Conservation (phyloP, 164 flowering plant genomes). For the Protea cynaroides region DNA sequence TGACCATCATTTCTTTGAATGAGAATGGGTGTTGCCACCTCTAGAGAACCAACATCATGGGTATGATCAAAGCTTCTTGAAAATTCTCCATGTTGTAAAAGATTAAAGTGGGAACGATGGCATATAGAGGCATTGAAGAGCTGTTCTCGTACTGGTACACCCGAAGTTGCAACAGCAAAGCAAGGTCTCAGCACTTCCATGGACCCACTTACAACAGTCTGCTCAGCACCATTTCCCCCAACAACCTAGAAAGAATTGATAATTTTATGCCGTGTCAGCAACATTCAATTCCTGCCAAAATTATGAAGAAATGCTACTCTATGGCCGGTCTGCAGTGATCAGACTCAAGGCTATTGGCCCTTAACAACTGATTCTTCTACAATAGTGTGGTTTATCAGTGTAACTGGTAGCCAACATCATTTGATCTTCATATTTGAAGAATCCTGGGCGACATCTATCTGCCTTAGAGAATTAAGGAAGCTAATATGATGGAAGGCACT, state of each 20-base stretch:
- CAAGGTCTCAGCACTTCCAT: constrained; percentile 95
- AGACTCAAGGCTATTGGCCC: too few species aligned
- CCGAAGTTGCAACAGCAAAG: constrained; percentile 98
- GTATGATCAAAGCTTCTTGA: constrained; percentile 52
- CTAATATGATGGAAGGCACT: too few species aligned
- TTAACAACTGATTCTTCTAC: too few species aligned
- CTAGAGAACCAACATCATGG: constrained; percentile 55
- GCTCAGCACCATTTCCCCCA: constrained; percentile 93
- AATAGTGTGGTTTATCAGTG: too few species aligned
- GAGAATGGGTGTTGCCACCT: constrained; percentile 92
- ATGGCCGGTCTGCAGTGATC: not conserved
- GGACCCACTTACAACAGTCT: constrained; percentile 90
- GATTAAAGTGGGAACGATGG: constrained; percentile 68
- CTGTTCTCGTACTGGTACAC: constrained; percentile 93
- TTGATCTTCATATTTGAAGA: too few species aligned
- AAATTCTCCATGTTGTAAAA: constrained; percentile 76
- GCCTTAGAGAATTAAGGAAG: too few species aligned
- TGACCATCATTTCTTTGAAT: constrained; percentile 82
- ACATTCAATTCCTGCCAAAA: not conserved
- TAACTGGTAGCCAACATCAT: too few species aligned
- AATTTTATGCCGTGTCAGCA: not conserved
- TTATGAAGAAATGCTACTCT: not conserved
- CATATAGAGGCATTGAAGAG: constrained; percentile 96
- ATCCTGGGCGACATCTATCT: too few species aligned
- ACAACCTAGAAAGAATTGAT: constrained; percentile 53